Evolutionary conservation across 2,329 filamentous ascomycete genomes (phyloP).

Genomic region (Sporothrix globosa): DNA sequence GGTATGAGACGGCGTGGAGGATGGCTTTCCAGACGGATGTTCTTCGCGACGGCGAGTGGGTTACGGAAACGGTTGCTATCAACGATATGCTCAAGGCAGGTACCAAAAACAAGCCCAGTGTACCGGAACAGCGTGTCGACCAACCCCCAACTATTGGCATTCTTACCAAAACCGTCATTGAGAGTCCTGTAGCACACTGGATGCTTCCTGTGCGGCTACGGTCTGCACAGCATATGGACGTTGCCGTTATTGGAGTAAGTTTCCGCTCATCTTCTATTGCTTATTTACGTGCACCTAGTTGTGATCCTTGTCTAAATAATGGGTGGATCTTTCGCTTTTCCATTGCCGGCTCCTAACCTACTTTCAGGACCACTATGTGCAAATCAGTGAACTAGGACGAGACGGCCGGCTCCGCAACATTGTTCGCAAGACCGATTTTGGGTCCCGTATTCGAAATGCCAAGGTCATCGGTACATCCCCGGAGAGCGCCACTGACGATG

Average conservation of each 20-base stretch:
- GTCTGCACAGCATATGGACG: conserved; percentile 71
- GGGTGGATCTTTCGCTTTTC: neutral
- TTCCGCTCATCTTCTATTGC: neutral
- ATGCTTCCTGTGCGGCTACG: conserved; percentile 81
- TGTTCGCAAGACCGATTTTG: conserved; percentile 78
- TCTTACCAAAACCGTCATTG: conserved; percentile 75
- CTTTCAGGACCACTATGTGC: conserved; percentile 71
- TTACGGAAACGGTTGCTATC: conserved; percentile 56
- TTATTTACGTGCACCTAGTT: neutral
- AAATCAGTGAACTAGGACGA: conserved; percentile 73
- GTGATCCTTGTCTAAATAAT: neutral
- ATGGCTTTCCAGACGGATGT: conserved; percentile 61
- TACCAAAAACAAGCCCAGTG: conserved; percentile 37
- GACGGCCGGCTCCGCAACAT: conserved; percentile 75
- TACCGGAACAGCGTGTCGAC: conserved; percentile 38
- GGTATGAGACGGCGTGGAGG: conserved; percentile 25
- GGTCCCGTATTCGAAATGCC: conserved; percentile 76
- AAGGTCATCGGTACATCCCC: conserved; percentile 68
- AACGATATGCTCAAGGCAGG: conserved; percentile 49
- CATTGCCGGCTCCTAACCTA: neutral
- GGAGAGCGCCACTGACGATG: conserved; percentile 43
- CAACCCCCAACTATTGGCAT: conserved; percentile 66
- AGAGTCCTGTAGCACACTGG: conserved; percentile 74
- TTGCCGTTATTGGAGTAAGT: conserved; percentile 81
- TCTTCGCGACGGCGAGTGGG: conserved; percentile 59